A percentile compares a stretch with the other conserved stretches of the same genome.
phyloP scores from a whole-genome alignment of 495 filamentous ascomycete genomes.

The Trichocladium uniseriatum region DNA sequence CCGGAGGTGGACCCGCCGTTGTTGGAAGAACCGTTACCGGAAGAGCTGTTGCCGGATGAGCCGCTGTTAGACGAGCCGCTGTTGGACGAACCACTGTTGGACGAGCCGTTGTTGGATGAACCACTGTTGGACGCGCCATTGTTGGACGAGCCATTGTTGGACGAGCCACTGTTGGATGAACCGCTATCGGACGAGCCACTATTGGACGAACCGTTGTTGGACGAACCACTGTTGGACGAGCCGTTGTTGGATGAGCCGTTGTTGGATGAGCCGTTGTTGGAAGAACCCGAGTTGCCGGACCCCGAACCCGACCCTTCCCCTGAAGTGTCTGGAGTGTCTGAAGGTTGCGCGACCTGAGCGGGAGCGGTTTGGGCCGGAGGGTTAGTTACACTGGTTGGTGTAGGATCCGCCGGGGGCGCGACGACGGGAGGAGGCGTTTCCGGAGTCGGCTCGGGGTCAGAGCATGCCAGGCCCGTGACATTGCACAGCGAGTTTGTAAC shows the following conservation, averaged over 20 bases:
- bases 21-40: no score
- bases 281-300: not conserved
- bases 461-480: no score
- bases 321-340: not conserved
- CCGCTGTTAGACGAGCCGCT: not conserved
- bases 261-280: not conserved
- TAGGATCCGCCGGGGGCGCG: not conserved
- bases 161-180: not conserved
- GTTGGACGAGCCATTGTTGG: not conserved
- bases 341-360: not conserved
- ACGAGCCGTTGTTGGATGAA: not conserved
- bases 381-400: not conserved
- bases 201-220: no score
- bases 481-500: constrained; percentile 6
- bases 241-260: not conserved
- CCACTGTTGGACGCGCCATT: not conserved
- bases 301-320: not conserved
- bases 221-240: not conserved
- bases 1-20: not conserved
- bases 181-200: no score
- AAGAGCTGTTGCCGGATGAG: no score
- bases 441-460: no score
- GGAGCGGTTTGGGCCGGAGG: not conserved
- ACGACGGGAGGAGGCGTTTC: no score
- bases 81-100: not conserved